Base-by-base conservation (phyloP, 257 asterid species). In the Buddleja alternifolia region DNA sequence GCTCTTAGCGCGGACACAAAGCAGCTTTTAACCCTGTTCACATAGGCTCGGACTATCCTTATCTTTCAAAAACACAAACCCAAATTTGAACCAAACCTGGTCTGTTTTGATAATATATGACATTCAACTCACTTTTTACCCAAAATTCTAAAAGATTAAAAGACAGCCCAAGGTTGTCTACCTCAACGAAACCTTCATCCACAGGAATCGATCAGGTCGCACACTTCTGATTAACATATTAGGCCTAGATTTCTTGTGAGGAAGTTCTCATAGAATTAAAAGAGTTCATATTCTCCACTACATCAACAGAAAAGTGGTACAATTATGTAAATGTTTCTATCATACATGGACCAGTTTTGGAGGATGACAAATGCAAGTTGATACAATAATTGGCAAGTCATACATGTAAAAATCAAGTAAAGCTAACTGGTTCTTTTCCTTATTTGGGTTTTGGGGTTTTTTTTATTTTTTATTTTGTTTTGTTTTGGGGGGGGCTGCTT, bases 331-430 rank as follows among this genome's bases (percentile, higher is more conserved):
- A 29, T n/a, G 34, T 29, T 29, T 29, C 34, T 29, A 29, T 29
- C 34, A 29, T 29, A 29, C 2, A 5, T 29, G 11, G 54, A 71
- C 44, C 66, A 42, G 41, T 60, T 23, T 36, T 4, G 25, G 47
- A 39, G 50, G 57, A 52, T 61, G 32, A 15, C 60, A 37, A 55
- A 34, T 9, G 40, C 10, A 47, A 47, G 41, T 25, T 41, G 37
- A 36, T 40, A 58, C 4, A 8, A 47, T 39, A 34, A 57, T 60
- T 71, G 60, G 37, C 37, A 29, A 55, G 52, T 53, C 40, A 12
- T n/a, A 46, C 10, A 10, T 52, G 58, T 21, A 58, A 17, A 41
- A 34, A 62, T 44, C 55, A 57, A 39, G 25, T 32, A 39, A 59
- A 74, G 10, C 52, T n/a, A 11, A 19, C 6, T 15, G 29, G 29